phyloP scores from a whole-genome alignment of 441 rosid species.

The Gossypium trilobum region DNA sequence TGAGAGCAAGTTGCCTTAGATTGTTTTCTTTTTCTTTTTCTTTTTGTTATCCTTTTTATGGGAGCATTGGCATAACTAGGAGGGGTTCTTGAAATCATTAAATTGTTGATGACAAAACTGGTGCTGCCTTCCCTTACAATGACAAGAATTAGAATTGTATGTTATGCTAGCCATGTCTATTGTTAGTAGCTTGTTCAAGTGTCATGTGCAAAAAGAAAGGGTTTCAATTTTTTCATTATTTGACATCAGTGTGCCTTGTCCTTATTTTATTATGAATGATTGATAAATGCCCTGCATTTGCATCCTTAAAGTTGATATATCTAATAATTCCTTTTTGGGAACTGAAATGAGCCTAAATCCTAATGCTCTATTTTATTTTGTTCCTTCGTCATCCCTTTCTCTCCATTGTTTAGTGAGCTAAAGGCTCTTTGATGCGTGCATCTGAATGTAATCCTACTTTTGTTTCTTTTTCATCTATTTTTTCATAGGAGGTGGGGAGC shows the following conservation, averaged over 20 bases:
- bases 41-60: background rate
- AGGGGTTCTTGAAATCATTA: background rate
- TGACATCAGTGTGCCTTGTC: background rate
- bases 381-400: background rate
- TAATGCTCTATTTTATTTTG: background rate
- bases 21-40: background rate
- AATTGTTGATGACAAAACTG: background rate
- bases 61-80: background rate
- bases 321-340: background rate
- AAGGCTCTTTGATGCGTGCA: background rate
- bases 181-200: background rate
- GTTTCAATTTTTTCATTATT: background rate
- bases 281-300: background rate
- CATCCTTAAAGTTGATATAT: background rate
- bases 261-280: background rate
- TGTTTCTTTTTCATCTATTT: conserved; percentile 8
- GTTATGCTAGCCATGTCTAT: background rate
- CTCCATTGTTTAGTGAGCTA: background rate
- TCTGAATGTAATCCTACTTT: background rate
- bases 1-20: background rate
- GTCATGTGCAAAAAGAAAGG: background rate
- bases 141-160: background rate
- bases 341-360: background rate
- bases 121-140: background rate
- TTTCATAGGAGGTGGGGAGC: conserved; percentile 57